Base-by-base conservation (phyloP, 345 rosid genomes). In the Eucalyptus shirleyi region DNA sequence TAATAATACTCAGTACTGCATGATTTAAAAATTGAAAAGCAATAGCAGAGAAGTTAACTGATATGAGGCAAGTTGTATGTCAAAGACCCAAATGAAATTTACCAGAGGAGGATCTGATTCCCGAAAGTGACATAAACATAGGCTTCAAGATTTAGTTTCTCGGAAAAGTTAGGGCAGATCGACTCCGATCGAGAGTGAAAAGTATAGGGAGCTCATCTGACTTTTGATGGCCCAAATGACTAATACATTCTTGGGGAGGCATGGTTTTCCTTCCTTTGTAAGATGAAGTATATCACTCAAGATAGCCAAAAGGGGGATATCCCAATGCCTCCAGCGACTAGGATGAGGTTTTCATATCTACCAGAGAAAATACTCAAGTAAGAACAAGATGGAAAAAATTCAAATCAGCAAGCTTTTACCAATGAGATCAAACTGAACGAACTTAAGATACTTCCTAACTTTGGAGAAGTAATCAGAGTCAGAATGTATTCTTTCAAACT, bases 241-340 rank as follows among this genome's bases (percentile, higher is more conserved):
- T 92, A 97, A 86, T 88, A 97, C 88, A 42, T 94, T 95, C 80
- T 90, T 94, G 6, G 99, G 98, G 69, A 92, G 90, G 91, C 99
- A 97, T 42, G 94, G 93, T 89, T 92, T 95, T 24, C 95, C 97
- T 89, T 95, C 94, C 85, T 92, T 91, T 40, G 92, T 87, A 19
- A 98, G 95, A 90, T 95, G 98, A 87, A 96, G 91, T 91, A 98
- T 89, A 88, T 98, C 99, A 47, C 97, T 95, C 93, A 98, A 47
- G 91, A 98, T 94, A 53, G 99, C 99, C 69, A 98, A 88, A 98
- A 97, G 3, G 99, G 99, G 49, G 99, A 95, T 89, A 98, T 95
- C 56, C 99, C 99, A 60, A 96, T 97, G 59, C 99, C 99, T 88
- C 99, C 99, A 4, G 99, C 99, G 24, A 98, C 97, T 89, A 98